phyloP scores from a whole-genome alignment of 495 filamentous ascomycete genomes.

The Aspergillus coremiiformis region DNA sequence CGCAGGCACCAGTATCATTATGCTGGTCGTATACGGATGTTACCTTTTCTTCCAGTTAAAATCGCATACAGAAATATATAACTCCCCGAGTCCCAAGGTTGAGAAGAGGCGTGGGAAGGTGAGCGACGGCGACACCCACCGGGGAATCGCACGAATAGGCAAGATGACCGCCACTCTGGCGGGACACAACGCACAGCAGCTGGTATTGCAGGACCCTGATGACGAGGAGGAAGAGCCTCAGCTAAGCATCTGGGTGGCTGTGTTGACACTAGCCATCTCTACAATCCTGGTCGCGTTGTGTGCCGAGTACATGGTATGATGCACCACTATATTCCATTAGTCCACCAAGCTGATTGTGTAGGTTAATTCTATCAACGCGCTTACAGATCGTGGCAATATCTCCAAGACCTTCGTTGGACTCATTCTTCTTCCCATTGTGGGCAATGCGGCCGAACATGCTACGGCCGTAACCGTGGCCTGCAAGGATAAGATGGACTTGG shows the following conservation, averaged over 20 bases:
- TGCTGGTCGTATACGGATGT: constrained; percentile 67
- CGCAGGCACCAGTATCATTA: constrained; percentile 60
- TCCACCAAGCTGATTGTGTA: not conserved
- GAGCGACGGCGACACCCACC: constrained; percentile 51
- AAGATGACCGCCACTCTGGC: constrained; percentile 40
- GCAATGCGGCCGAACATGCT: constrained; percentile 82
- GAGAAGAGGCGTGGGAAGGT: constrained; percentile 46
- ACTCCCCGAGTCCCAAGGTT: constrained; percentile 60
- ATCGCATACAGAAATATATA: constrained; percentile 69
- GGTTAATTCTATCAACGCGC: constrained; percentile 62
- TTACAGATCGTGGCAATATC: constrained; percentile 51
- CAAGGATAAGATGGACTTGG: constrained; percentile 89
- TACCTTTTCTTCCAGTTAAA: constrained; percentile 80
- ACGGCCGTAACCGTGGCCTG: constrained; percentile 79
- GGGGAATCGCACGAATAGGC: constrained; percentile 55
- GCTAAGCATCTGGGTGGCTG: constrained; percentile 59
- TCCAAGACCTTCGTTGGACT: constrained; percentile 74
- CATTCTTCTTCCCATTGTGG: constrained; percentile 82
- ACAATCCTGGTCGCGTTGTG: constrained; percentile 81
- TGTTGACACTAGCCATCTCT: constrained; percentile 59
- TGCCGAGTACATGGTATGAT: constrained; percentile 74
- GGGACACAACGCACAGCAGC: constrained; percentile 36
- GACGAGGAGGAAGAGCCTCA: constrained; percentile 67
- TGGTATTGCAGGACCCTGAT: constrained; percentile 39
- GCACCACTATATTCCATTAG: not conserved